Percentiles rank a stretch among this genome's conserved stretches.
Evolutionary conservation across 2,329 filamentous ascomycete species (phyloP).

Genomic region (Fusarium hostae): DNA sequence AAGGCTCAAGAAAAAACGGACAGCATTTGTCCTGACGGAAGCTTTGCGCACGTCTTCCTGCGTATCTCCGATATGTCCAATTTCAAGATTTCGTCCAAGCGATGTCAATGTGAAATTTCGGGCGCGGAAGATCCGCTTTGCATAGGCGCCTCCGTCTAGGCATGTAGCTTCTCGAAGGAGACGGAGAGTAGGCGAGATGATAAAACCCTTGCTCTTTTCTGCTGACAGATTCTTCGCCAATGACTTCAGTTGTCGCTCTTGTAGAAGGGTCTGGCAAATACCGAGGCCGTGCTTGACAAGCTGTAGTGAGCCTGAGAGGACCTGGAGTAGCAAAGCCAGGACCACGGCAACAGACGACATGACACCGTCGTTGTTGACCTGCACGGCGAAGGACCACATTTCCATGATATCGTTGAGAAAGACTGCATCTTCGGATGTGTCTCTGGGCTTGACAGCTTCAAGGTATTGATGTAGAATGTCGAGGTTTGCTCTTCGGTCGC

Average conservation of each 20-base stretch:
- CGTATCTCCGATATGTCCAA: constrained; percentile 67
- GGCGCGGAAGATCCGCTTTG: constrained; percentile 79
- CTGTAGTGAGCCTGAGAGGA: constrained; percentile 78
- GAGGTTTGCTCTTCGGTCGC: constrained; percentile 55
- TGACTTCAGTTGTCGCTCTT: constrained; percentile 82
- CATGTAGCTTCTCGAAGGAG: constrained; percentile 86
- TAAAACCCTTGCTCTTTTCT: constrained; percentile 83
- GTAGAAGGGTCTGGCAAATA: constrained; percentile 83
- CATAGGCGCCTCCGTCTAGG: constrained; percentile 86
- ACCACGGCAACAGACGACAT: constrained; percentile 84
- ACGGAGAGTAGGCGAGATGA: constrained; percentile 89
- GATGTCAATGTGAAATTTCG: constrained; percentile 83
- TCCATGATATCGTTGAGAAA: constrained; percentile 85
- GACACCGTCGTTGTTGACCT: constrained; percentile 82
- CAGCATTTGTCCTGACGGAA: constrained; percentile 83
- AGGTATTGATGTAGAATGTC: constrained; percentile 77
- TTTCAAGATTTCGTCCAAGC: constrained; percentile 81
- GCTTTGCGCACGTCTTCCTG: constrained; percentile 75
- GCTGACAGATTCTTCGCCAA: constrained; percentile 82
- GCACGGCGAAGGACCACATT: constrained; percentile 85
- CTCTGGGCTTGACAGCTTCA: constrained; percentile 62
- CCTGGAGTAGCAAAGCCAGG: constrained; percentile 82
- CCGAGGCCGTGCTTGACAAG: constrained; percentile 79
- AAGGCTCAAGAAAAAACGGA: constrained; percentile 82
- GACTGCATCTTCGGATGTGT: constrained; percentile 60